phyloP scores from a whole-genome alignment of 1,139 yeast genomes.

The Protomyces macrosporus region DNA sequence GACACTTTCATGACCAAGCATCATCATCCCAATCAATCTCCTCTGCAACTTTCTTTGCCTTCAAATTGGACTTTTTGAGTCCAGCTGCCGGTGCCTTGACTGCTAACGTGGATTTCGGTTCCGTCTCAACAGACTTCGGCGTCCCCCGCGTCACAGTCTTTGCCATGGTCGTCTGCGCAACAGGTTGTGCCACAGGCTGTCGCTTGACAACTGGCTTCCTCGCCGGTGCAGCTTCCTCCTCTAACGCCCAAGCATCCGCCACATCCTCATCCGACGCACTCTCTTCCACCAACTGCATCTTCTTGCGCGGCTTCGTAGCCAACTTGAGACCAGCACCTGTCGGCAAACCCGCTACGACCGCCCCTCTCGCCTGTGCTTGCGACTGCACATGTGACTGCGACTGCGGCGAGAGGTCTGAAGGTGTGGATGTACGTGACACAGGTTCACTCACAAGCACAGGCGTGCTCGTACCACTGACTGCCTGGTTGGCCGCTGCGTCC shows the following conservation, averaged over 20 bases:
- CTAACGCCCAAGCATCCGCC: slow-evolving; percentile 16
- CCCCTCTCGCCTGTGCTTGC: not conserved
- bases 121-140: not conserved
- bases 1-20: slow-evolving; percentile 5
- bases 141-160: slow-evolving; percentile 1
- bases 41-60: not conserved
- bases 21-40: slow-evolving; percentile 18
- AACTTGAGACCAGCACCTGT: slow-evolving; percentile 7
- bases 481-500: not conserved
- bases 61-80: not conserved
- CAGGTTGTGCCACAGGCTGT: not conserved
- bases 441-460: slow-evolving; percentile 5
- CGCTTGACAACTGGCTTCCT: not conserved
- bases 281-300: slow-evolving; percentile 1
- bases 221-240: not conserved
- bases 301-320: not conserved
- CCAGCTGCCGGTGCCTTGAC: not conserved
- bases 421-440: slow-evolving; percentile 1
- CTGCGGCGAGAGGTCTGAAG: not conserved
- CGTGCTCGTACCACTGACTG: not conserved
- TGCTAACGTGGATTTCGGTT: not conserved
- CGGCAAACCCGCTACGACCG: not conserved
- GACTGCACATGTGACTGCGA: not conserved
- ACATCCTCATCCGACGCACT: slow-evolving; percentile 9
- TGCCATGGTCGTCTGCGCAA: not conserved